Evolutionary conservation across 2,329 filamentous ascomycete species (phyloP).

Genomic region (Huntiella abstrusa): DNA sequence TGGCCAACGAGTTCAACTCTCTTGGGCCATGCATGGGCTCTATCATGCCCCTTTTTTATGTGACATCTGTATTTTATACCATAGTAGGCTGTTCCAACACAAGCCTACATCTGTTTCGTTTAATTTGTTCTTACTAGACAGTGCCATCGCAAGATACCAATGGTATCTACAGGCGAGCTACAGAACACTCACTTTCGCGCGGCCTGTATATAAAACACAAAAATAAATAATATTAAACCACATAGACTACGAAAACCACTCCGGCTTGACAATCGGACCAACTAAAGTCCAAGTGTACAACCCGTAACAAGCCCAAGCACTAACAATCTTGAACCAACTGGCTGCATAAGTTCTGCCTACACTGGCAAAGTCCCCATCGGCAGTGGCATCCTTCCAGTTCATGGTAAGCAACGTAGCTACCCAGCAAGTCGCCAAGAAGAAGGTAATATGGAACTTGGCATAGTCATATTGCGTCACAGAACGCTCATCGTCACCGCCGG

Average conservation of each 20-base stretch:
- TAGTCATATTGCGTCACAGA: conserved; percentile 90
- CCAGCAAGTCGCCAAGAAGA: conserved; percentile 91
- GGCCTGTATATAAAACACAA: background rate
- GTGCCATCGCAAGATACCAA: no score
- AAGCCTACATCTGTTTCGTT: conserved; percentile 7
- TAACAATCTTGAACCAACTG: conserved; percentile 98
- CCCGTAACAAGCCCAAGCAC: conserved; percentile 87
- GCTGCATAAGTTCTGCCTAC: conserved; percentile 93
- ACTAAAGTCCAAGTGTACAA: conserved; percentile 89
- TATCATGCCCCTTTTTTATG: background rate
- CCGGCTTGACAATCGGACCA: conserved; percentile 68
- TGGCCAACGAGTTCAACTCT: conserved; percentile 7
- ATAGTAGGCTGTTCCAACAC: conserved; percentile 10
- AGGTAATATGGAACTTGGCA: conserved; percentile 88
- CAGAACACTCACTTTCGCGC: conserved; percentile 11
- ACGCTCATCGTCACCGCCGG: conserved; percentile 69
- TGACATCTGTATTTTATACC: conserved; percentile 4
- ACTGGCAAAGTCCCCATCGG: conserved; percentile 62
- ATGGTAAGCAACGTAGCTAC: conserved; percentile 73
- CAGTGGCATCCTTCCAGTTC: conserved; percentile 47
- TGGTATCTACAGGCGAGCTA: conserved; percentile 9
- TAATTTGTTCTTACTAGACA: background rate
- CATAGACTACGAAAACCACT: conserved; percentile 40
- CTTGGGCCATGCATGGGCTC: background rate
- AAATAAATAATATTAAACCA: background rate